phyloP scores from a whole-genome alignment of 2,329 filamentous ascomycete species.

The Trichoderma arundinaceum region DNA sequence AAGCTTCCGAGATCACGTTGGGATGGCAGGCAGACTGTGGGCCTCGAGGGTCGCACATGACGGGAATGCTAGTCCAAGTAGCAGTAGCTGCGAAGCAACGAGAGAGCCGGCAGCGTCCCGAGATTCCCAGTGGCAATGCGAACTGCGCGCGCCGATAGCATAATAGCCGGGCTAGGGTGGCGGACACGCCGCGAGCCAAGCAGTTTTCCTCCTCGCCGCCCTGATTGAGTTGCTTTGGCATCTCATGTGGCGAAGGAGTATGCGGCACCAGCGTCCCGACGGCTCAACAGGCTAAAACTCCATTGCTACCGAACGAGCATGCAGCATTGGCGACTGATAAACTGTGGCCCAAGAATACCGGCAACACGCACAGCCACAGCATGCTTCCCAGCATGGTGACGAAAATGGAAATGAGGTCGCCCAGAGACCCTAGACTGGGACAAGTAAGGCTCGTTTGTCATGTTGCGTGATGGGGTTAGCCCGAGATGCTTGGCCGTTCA shows the following conservation, averaged over 20 bases:
- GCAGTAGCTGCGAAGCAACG: neutral
- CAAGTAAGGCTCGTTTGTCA: neutral
- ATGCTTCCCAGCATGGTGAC: neutral
- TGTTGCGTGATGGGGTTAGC: conserved; percentile 6
- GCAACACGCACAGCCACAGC: conserved; percentile 1
- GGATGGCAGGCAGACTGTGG: conserved; percentile 23
- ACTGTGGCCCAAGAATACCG: neutral
- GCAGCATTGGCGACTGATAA: conserved; percentile 3
- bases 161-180: neutral
- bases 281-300: conserved; percentile 11
- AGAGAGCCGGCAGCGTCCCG: conserved; percentile 7
- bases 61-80: neutral
- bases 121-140: conserved; percentile 16
- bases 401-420: neutral
- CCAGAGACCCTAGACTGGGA: conserved; percentile 1
- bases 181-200: neutral
- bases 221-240: neutral
- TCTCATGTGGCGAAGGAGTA: neutral
- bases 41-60: conserved; percentile 20
- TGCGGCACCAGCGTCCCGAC: conserved; percentile 1
- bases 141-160: neutral
- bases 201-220: neutral
- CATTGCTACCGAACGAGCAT: neutral
- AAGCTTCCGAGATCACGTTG: conserved; percentile 1
- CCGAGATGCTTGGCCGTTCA: neutral